Conservation (phyloP, 1,284 basidiomycete genomes). For the Phenoliferia sp. region DNA sequence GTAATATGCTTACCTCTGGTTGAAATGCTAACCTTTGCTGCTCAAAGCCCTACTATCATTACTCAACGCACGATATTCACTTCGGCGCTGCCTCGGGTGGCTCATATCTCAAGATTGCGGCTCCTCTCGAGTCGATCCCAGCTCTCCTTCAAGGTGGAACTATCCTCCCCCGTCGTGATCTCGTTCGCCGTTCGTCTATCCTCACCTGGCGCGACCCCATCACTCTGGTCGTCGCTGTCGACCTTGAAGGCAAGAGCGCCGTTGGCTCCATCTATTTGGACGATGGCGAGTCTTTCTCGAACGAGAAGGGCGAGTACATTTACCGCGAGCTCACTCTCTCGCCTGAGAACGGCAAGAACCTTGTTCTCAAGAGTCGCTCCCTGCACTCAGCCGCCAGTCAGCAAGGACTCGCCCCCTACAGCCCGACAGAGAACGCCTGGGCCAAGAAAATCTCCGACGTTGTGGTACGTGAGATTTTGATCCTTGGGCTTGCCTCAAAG, state of each 20-base stretch:
- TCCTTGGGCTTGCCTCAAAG: constrained; percentile 64
- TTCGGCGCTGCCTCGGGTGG: constrained; percentile 60
- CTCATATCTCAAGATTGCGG: constrained; percentile 61
- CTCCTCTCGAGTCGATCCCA: constrained; percentile 74
- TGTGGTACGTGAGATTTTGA: constrained; percentile 69
- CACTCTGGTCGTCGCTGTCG: constrained; percentile 79
- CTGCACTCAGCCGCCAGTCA: constrained; percentile 49
- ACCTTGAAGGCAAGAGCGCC: constrained; percentile 57
- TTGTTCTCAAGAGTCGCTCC: constrained; percentile 56
- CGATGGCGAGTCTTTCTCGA: constrained; percentile 81
- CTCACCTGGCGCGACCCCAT: constrained; percentile 90
- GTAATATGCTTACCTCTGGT: too few species aligned
- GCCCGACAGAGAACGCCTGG: constrained; percentile 55
- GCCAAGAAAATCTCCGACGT: constrained; percentile 62
- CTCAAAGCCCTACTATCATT: constrained; percentile 84
- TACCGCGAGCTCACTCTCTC: constrained; percentile 71
- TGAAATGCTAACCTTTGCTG: neutral
- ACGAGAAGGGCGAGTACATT: constrained; percentile 72
- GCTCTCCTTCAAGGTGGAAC: constrained; percentile 88
- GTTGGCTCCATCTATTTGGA: constrained; percentile 88
- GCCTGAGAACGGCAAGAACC: constrained; percentile 39
- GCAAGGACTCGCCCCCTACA: constrained; percentile 45
- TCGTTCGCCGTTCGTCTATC: constrained; percentile 76
- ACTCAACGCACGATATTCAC: constrained; percentile 67
- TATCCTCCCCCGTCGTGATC: constrained; percentile 79